Conservation (phyloP, 2,329 filamentous ascomycete genomes). For the Cladosporium sp. region DNA sequence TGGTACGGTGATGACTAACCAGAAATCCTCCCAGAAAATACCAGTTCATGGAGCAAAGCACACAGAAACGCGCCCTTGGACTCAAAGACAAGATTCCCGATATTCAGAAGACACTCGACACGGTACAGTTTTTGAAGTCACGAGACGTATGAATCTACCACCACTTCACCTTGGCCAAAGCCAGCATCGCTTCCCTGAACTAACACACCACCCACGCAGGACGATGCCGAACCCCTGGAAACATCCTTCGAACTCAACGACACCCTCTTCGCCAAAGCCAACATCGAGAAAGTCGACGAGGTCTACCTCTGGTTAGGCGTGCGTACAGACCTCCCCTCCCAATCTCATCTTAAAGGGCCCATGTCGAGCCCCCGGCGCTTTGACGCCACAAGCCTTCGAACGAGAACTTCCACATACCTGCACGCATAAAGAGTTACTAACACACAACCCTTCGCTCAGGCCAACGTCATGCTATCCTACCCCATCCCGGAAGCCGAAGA, state of each 20-base stretch:
- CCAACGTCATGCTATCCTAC: constrained; percentile 97
- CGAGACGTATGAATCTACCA: constrained; percentile 59
- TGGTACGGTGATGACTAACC: neutral
- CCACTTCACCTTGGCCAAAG: neutral
- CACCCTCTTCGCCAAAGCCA: constrained; percentile 87
- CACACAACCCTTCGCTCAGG: constrained; percentile 50
- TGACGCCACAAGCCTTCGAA: neutral
- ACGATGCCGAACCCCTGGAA: constrained; percentile 69
- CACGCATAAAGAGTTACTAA: neutral
- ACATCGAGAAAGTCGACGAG: constrained; percentile 79
- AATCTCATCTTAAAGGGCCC: neutral
- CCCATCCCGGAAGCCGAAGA: constrained; percentile 83
- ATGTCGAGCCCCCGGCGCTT: neutral
- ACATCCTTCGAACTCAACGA: constrained; percentile 97
- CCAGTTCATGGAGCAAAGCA: constrained; percentile 98
- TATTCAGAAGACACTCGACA: constrained; percentile 93
- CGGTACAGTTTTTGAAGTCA: constrained; percentile 79
- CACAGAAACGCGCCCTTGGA: constrained; percentile 77
- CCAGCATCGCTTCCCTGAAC: neutral
- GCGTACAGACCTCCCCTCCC: constrained; percentile 37
- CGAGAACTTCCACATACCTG: neutral
- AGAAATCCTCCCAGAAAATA: constrained; percentile 71
- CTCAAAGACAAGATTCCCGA: constrained; percentile 95
- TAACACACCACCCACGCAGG: constrained; percentile 32
- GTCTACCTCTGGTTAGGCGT: constrained; percentile 97